Conservation (phyloP, 371 early-diverging fungal species). For the Circinella minor region DNA sequence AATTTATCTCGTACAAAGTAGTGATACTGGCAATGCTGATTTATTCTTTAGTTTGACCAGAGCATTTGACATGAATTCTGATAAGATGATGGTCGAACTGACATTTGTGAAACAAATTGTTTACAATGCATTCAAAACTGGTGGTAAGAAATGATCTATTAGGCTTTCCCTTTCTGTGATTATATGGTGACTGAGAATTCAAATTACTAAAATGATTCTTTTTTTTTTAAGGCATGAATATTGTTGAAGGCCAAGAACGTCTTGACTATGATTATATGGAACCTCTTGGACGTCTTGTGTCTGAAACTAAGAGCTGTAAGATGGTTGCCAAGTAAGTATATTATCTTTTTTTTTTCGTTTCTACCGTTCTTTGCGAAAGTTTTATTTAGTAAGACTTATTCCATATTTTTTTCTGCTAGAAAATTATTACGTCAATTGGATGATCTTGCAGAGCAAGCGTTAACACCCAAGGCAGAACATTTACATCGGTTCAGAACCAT, state of each 20-base stretch:
- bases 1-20: slow-evolving; percentile 48
- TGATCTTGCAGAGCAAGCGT: slow-evolving; percentile 63
- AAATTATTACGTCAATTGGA: slow-evolving; percentile 73
- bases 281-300: slow-evolving; percentile 54
- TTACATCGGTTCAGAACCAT: slow-evolving; percentile 57
- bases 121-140: slow-evolving; percentile 28
- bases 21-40: slow-evolving; percentile 43
- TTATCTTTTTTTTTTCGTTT: not conserved
- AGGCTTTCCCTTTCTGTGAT: not conserved
- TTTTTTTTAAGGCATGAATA: slow-evolving; percentile 30
- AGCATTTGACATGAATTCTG: slow-evolving; percentile 68
- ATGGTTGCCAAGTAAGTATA: slow-evolving; percentile 50
- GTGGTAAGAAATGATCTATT: slow-evolving; percentile 23
- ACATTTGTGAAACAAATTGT: slow-evolving; percentile 51
- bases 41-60: slow-evolving; percentile 58
- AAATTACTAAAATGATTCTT: not conserved
- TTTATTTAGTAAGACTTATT: not conserved
- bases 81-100: slow-evolving; percentile 67
- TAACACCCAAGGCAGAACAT: slow-evolving; percentile 58
- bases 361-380: not conserved
- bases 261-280: slow-evolving; percentile 66
- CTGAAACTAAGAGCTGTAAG: slow-evolving; percentile 69
- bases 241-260: slow-evolving; percentile 52
- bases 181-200: too few species aligned
- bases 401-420: slow-evolving; percentile 15